Evolutionary conservation across 2,329 filamentous ascomycete genomes (phyloP), one percentile per base, ranked within the genome.

Genomic region (Tolypocladium pustulatum): DNA sequence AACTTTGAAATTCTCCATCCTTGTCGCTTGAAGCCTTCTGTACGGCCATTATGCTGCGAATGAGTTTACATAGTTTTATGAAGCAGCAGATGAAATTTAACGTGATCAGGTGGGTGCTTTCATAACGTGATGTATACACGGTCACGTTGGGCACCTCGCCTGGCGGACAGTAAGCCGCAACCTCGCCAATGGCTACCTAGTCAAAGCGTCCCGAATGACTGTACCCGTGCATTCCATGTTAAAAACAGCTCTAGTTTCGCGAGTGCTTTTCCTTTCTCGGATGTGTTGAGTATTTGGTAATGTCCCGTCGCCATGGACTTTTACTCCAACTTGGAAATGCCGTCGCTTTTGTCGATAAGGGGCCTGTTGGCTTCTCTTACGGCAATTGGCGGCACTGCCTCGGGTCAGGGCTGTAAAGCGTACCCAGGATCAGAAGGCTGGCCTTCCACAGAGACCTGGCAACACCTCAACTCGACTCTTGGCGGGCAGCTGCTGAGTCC

Each of bases 381-480:
- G 8, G 27, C 46, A 7, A 32, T 51, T 10, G 46, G 46, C 27
- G 27, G 46, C 27, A 30, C 46, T 20, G 27, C 8, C 6, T 51
- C 25, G 1, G 6, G 27, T 4, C 46, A 51, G 8, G 53, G 57
- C 2, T 82, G 80, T 69, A 82, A 81, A 66, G 71, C 77, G 2
- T 77, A 75, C 53, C 80, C 78, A 1, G 74, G 72, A 25, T 73
- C 75, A 17, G 30, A 66, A 9, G 66, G 66, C 54, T 84, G 81
- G 82, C 82, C 81, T 0, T 75, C 73, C 0, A 60, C 72, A 15
- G 63, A 69, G 0, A 68, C 67, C 15, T 84, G 81, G 81, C 60
- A 64, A 8, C 62, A 63, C 17, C 71, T 84, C 56, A 81, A 82
- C 66, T 63, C 69, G 9, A 74, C 76, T 3, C 66, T 77, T 27